Evolutionary conservation across 2,329 filamentous ascomycete genomes (phyloP).

Genomic region (Arachnopeziza araneosa): DNA sequence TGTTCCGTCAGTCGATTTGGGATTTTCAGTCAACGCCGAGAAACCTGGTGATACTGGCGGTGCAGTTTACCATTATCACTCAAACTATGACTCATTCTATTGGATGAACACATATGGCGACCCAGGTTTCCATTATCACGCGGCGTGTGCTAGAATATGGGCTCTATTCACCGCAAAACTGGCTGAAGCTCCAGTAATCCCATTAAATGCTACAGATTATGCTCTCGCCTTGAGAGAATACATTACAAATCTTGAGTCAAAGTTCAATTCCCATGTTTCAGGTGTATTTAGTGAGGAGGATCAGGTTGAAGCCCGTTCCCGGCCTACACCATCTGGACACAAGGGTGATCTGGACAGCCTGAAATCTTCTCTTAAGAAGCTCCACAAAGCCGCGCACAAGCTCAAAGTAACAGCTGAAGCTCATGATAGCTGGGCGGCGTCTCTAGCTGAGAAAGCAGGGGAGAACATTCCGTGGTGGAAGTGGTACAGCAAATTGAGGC

Average conservation of each 20-base stretch:
- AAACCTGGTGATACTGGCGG: slow-evolving; percentile 12
- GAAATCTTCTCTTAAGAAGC: slow-evolving; percentile 23
- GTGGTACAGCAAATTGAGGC: slow-evolving; percentile 59
- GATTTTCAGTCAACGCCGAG: slow-evolving; percentile 38
- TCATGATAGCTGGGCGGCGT: slow-evolving; percentile 26
- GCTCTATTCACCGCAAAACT: slow-evolving; percentile 44
- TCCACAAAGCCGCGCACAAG: slow-evolving; percentile 23
- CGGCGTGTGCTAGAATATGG: slow-evolving; percentile 50
- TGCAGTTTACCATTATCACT: slow-evolving; percentile 71
- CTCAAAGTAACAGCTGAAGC: slow-evolving; percentile 20
- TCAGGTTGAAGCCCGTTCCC: slow-evolving; percentile 24
- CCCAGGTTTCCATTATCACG: slow-evolving; percentile 54
- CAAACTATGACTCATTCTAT: slow-evolving; percentile 76
- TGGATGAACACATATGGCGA: slow-evolving; percentile 83
- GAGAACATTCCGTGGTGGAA: slow-evolving; percentile 71
- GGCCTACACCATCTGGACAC: slow-evolving; percentile 15
- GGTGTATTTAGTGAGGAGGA: slow-evolving; percentile 21
- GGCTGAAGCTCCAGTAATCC: slow-evolving; percentile 45
- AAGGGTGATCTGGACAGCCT: slow-evolving; percentile 20
- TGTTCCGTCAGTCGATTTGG: slow-evolving; percentile 50
- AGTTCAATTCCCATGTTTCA: slow-evolving; percentile 20
- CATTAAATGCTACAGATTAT: slow-evolving; percentile 44
- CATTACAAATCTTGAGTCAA: slow-evolving; percentile 26
- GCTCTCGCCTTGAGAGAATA: slow-evolving; percentile 29
- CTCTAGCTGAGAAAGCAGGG: slow-evolving; percentile 38